Evolutionary conservation across 2,329 filamentous ascomycete genomes (phyloP), one percentile per base, ranked within the genome.

Genomic region (Penicillium hesseltinei): DNA sequence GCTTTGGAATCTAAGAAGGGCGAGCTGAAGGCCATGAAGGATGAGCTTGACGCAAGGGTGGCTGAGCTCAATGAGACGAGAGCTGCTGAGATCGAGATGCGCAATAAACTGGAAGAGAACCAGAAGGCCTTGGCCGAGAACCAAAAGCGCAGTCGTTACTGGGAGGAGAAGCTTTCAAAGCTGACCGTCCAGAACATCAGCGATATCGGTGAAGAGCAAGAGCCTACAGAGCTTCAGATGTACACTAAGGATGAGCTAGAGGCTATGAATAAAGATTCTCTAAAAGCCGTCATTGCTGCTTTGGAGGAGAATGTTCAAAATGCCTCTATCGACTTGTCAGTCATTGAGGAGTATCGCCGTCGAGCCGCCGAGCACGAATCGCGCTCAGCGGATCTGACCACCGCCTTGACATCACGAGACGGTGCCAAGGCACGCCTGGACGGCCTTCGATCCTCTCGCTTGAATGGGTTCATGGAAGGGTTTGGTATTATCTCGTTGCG

Each of bases 381-480:
- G 9, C 88, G 92, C 11, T 91, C 89, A n/a, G 87, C 87, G 0
- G 94, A 97, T 71, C 84, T 99, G 19, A 88, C 89, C 51, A 82
- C 84, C 51, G 91, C 93, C 3, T 85, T 99, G 6, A 76, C 81
- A 17, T 82, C 88, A 61, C 90, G 94, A 53, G 95, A 99, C 71
- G 79, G 85, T 1, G 92, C 91, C 64, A 99, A 97, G 83, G 90
- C 91, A 72, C 89, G 92, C 9, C 92, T 92, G 66, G 93, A 97
- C 69, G 92, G 97, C 64, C 86, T 99, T 51, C 90, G 94, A 13
- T 89, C 91, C 15, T 81, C 96, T 49, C 90, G 94, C 31, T 82
- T 97, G 8, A 93, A 97, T 67, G 93, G 94, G 36, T 99, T 99
- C 83, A 97, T 97, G 92, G 91, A 95, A 72, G 94, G 95, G 39